Evolutionary conservation across 176 grass and related monocot genomes (phyloP).

Genomic region (Rhynchospora tenuis): DNA sequence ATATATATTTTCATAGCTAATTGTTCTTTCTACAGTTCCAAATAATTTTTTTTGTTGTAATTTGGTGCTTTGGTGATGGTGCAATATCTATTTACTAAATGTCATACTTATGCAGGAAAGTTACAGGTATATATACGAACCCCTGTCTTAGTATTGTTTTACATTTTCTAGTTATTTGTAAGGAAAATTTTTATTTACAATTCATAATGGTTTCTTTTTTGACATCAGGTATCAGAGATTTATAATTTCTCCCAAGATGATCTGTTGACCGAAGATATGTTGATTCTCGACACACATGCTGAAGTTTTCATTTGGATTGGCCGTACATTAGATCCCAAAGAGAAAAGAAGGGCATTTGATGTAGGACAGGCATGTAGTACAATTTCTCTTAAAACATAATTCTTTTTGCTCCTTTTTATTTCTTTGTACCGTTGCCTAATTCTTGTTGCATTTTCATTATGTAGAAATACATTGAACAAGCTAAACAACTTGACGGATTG

Average conservation of each 20-base stretch:
- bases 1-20: background rate
- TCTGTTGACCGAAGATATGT: conserved; percentile 81
- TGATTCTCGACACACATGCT: conserved; percentile 69
- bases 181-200: background rate
- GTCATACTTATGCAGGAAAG: conserved; percentile 45
- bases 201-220: background rate
- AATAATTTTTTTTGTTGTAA: conserved; percentile 27
- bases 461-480: conserved; percentile 81
- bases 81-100: conserved; percentile 5
- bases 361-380: conserved; percentile 57
- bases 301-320: conserved; percentile 96
- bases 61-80: conserved; percentile 19
- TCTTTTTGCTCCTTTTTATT: conserved; percentile 6
- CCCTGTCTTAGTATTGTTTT: conserved; percentile 16
- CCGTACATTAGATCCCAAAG: conserved; percentile 66
- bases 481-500: conserved; percentile 55
- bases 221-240: conserved; percentile 60
- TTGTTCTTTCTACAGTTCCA: background rate
- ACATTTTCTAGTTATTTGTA: background rate
- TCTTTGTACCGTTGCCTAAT: background rate
- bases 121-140: conserved; percentile 50
- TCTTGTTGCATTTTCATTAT: background rate
- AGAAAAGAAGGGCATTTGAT: conserved; percentile 76
- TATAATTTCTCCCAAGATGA: conserved; percentile 99
- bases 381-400: background rate